Percentiles rank a stretch among this genome's conserved stretches.
phyloP scores from a whole-genome alignment of 139 green algal genomes.

The Chlamydomonas sphaeroides region DNA sequence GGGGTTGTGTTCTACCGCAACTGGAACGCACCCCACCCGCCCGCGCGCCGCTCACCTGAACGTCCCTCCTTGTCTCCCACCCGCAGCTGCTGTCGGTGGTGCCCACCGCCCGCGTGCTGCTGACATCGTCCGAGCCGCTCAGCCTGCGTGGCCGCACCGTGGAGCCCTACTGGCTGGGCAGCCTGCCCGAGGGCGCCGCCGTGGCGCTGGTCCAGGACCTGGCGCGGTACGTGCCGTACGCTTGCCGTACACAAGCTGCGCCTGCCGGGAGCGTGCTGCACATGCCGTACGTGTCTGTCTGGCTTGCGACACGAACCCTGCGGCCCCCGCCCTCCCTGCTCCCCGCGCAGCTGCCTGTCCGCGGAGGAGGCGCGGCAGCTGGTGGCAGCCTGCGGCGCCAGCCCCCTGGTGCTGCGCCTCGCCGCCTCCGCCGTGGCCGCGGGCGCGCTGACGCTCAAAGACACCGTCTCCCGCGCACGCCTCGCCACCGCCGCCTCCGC shows the following conservation, averaged over 20 bases:
- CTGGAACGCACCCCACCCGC: too few relatives aligned
- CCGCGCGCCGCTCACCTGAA: too few relatives aligned
- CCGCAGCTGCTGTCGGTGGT: constrained; percentile 27
- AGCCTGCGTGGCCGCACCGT: constrained; percentile 13
- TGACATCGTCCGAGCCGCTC: constrained; percentile 8
- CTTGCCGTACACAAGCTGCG: too few relatives aligned
- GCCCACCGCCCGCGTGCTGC: constrained; percentile 10
- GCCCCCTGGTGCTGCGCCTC: constrained; percentile 9
- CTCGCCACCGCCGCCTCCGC: background rate
- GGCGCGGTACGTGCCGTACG: too few relatives aligned
- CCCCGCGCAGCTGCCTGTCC: constrained; percentile 11
- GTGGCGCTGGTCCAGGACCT: constrained; percentile 24
- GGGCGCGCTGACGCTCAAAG: constrained; percentile 1
- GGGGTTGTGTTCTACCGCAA: too few relatives aligned
- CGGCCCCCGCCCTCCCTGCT: background rate
- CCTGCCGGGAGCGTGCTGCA: too few relatives aligned
- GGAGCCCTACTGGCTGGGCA: constrained; percentile 6
- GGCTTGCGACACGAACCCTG: too few relatives aligned
- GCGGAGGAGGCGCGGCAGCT: constrained; percentile 28
- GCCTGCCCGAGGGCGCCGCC: constrained; percentile 15
- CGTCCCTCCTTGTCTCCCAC: too few relatives aligned
- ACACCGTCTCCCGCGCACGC: constrained; percentile 15
- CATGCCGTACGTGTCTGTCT: too few relatives aligned
- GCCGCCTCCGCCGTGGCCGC: constrained; percentile 23
- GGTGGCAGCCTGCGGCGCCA: background rate